Evolutionary conservation across 139 green algal species (phyloP).

Genomic region (Chlorella sp.): DNA sequence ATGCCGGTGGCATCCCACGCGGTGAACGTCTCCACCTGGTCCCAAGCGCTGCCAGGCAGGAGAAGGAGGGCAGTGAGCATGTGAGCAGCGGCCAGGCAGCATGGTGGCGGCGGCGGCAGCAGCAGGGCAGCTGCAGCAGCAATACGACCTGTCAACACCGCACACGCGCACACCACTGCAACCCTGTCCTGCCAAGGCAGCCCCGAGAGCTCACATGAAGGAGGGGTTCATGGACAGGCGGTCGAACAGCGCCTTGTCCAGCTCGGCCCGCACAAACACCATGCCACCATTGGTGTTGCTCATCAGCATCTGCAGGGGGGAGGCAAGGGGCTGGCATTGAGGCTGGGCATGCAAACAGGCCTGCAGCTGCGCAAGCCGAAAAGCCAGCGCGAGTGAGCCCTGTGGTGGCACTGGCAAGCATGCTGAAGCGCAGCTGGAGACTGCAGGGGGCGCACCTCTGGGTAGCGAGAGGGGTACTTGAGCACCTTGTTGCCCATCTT

Average conservation of each 20-base stretch:
- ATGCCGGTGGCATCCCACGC: background rate
- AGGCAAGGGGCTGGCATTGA: too few relatives aligned
- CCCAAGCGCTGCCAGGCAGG: background rate
- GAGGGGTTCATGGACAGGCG: background rate
- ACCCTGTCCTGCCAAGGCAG: too few relatives aligned
- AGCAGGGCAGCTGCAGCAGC: background rate
- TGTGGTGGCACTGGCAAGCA: too few relatives aligned
- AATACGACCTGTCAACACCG: background rate
- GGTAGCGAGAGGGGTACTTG: constrained; percentile 3
- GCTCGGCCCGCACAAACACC: background rate
- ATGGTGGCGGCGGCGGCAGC: background rate
- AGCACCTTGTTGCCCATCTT: constrained; percentile 39
- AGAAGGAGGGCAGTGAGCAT: background rate
- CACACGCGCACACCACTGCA: too few relatives aligned
- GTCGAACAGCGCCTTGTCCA: background rate
- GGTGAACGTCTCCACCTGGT: background rate
- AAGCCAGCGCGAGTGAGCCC: too few relatives aligned
- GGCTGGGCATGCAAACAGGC: too few relatives aligned
- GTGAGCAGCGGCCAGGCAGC: background rate
- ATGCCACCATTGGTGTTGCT: background rate
- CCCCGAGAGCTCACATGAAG: constrained; percentile 10
- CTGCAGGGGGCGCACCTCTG: background rate
- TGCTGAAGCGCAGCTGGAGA: too few relatives aligned
- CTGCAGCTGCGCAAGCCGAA: too few relatives aligned
- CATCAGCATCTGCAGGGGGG: background rate